These are phyloP conservation scores for Backusella circina DNA, from an alignment of 192 early-diverging fungal genomes.

Conservation along the genomic window DNA sequence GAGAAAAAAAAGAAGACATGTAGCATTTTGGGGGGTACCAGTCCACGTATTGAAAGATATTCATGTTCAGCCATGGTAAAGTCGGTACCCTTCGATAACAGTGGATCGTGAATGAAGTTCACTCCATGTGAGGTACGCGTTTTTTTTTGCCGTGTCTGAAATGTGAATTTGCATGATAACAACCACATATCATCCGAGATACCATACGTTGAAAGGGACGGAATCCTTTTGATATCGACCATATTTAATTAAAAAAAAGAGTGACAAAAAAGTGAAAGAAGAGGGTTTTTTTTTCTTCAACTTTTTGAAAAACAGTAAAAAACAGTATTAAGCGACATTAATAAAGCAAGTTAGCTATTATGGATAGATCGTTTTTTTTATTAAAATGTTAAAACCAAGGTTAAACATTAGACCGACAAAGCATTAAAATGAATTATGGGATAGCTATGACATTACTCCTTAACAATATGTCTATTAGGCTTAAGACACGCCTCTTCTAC, in stretches of 20 bases:
- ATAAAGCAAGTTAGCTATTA: too few species aligned
- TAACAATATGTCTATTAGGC: constrained; percentile 64
- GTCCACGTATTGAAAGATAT: too few species aligned
- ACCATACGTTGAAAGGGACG: not conserved
- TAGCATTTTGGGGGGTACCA: too few species aligned
- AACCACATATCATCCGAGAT: not conserved
- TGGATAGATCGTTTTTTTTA: too few species aligned
- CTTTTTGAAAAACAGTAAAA: too few species aligned
- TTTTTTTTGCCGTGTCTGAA: constrained; percentile 16
- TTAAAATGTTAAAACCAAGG: too few species aligned
- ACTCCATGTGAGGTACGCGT: constrained; percentile 34
- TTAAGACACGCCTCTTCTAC: constrained; percentile 71
- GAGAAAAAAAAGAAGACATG: too few species aligned
- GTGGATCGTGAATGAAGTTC: constrained; percentile 48
- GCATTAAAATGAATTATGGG: too few species aligned
- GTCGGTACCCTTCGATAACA: too few species aligned
- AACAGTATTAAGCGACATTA: too few species aligned
- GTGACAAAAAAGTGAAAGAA: not conserved
- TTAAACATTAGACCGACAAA: too few species aligned
- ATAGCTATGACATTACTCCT: not conserved
- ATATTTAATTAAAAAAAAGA: not conserved
- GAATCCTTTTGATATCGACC: not conserved
- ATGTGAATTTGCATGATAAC: not conserved
- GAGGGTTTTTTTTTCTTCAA: too few species aligned
- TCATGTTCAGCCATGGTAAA: constrained; percentile 45